phyloP scores from a whole-genome alignment of 2,329 filamentous ascomycete species.

The Dryadomyces quercus-mongolicae region DNA sequence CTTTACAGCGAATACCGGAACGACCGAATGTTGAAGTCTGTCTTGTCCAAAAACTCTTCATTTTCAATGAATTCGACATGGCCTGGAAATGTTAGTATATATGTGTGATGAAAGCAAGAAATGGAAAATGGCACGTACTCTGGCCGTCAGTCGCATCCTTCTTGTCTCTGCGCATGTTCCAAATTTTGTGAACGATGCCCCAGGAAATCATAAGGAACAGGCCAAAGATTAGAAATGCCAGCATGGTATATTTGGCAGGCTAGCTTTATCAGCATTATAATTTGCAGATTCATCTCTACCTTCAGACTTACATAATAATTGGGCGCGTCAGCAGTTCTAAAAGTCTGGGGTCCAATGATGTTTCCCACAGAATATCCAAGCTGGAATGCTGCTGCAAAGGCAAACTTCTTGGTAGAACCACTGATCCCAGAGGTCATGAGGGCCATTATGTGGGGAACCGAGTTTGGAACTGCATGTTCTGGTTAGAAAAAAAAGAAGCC shows the following conservation, averaged over 20 bases:
- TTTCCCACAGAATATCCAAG: constrained; percentile 1
- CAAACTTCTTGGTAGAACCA: constrained; percentile 1
- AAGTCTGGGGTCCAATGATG: constrained; percentile 1
- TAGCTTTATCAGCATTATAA: background rate
- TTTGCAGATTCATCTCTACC: background rate
- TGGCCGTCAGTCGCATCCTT: background rate
- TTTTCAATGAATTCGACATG: background rate
- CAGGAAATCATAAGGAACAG: background rate
- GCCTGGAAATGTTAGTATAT: background rate
- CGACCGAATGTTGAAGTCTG: background rate
- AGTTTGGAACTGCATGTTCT: constrained; percentile 25
- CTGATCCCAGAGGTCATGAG: constrained; percentile 33
- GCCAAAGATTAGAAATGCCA: background rate
- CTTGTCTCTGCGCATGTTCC: background rate
- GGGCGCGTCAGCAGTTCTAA: background rate
- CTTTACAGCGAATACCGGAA: background rate
- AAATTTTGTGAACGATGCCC: background rate
- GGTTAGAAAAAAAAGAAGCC: constrained; percentile 18
- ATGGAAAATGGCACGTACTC: background rate
- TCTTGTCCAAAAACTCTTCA: constrained; percentile 1
- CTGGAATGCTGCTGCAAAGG: background rate
- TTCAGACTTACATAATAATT: background rate
- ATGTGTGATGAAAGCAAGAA: no score
- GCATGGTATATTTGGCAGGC: constrained; percentile 1
- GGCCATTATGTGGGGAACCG: constrained; percentile 30